These are phyloP conservation scores for Chalaropsis thielavioides DNA, from an alignment of 2,329 filamentous ascomycete genomes.

Conservation along the genomic window DNA sequence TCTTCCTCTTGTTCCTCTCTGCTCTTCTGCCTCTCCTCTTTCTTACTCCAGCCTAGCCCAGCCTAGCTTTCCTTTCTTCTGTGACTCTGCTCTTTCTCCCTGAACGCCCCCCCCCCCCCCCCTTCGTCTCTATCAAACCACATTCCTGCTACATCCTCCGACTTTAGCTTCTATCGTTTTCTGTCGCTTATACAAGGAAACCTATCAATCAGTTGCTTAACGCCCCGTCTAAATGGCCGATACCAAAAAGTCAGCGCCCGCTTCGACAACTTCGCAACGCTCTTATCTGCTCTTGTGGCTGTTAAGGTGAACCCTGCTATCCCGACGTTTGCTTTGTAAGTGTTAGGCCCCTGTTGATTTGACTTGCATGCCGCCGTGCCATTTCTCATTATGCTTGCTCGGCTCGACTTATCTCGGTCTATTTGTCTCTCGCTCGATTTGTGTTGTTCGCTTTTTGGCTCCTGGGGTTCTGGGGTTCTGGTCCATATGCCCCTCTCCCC, in stretches of 20 bases:
- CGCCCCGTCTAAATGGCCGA: neutral
- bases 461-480: neutral
- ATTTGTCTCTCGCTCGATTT: neutral
- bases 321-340: neutral
- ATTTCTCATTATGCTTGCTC: neutral
- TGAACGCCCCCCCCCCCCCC: neutral
- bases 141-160: neutral
- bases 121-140: neutral
- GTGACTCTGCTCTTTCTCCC: neutral
- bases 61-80: too few species aligned
- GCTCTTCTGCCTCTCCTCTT: neutral
- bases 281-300: neutral
- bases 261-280: neutral
- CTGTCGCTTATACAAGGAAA: constrained; percentile 5
- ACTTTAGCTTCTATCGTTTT: constrained; percentile 11
- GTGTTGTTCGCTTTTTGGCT: neutral
- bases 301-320: neutral
- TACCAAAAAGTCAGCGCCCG: neutral
- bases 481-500: neutral
- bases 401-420: constrained; percentile 1
- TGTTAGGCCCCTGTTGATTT: neutral
- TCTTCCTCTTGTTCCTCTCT: neutral
- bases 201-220: constrained; percentile 6
- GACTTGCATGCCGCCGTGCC: neutral
- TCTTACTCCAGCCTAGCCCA: neutral